Conservation (phyloP, 2,329 filamentous ascomycete genomes). For the Raffaelea ambrosiae region DNA sequence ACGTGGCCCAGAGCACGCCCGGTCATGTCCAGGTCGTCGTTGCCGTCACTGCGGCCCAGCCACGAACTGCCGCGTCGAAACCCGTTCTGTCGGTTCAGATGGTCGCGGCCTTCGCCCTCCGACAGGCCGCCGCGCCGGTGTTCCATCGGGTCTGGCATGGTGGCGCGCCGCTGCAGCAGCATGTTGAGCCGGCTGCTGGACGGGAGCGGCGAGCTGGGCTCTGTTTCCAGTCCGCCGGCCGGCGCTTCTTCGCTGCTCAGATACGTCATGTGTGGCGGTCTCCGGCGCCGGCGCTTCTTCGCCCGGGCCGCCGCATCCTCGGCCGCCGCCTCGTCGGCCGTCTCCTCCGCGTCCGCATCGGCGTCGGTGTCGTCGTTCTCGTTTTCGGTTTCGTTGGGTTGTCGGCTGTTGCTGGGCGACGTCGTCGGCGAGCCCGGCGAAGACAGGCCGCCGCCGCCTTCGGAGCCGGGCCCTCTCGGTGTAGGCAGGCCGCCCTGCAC, state of each 20-base stretch:
- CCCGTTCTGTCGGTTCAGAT: constrained; percentile 43
- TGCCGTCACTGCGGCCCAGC: constrained; percentile 41
- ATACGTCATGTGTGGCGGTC: constrained; percentile 27
- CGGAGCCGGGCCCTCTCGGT: constrained; percentile 29
- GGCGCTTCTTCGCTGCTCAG: not conserved
- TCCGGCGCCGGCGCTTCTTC: constrained; percentile 55
- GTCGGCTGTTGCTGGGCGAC: constrained; percentile 29
- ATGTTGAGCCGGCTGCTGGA: constrained; percentile 38
- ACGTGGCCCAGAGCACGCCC: constrained; percentile 54
- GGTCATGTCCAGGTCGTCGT: constrained; percentile 43
- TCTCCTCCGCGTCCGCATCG: constrained; percentile 71
- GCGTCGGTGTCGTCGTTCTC: constrained; percentile 45
- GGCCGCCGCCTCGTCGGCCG: constrained; percentile 63
- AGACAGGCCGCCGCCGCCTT: constrained; percentile 24
- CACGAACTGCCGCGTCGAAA: constrained; percentile 54
- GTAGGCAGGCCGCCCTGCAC: constrained; percentile 38
- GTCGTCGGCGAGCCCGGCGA: constrained; percentile 39
- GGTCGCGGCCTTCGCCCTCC: constrained; percentile 65
- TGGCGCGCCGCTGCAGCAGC: constrained; percentile 56
- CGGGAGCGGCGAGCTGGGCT: constrained; percentile 30
- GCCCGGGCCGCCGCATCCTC: constrained; percentile 37
- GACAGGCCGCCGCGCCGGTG: constrained; percentile 55
- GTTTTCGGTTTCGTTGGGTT: constrained; percentile 16
- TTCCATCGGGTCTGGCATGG: constrained; percentile 52
- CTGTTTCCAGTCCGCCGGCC: constrained; percentile 26